Conservation (phyloP, 805 yeast species). For the Sugiyamaella valdiviana region DNA sequence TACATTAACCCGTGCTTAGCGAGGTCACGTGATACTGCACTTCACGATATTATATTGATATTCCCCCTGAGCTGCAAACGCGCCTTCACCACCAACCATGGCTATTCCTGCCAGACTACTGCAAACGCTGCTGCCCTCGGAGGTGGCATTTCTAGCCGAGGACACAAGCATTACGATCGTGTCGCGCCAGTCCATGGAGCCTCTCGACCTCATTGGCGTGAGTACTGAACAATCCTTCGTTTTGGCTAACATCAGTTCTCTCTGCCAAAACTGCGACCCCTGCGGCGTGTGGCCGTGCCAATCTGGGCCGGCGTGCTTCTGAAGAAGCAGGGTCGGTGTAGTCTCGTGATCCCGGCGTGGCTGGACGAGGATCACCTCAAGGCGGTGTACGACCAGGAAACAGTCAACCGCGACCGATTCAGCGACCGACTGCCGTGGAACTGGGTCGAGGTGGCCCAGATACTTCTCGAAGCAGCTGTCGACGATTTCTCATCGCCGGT, state of each 20-base stretch:
- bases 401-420: slow-evolving; percentile 50
- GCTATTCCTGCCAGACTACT: slow-evolving; percentile 53
- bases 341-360: slow-evolving; percentile 84
- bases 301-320: slow-evolving; percentile 82
- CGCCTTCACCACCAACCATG: slow-evolving; percentile 37
- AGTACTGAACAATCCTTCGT: slow-evolving; percentile 22
- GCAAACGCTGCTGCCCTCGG: slow-evolving; percentile 62
- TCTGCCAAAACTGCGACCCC: slow-evolving; percentile 53
- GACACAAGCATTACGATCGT: slow-evolving; percentile 65
- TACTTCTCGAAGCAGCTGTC: slow-evolving; percentile 59
- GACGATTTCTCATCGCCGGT: slow-evolving; percentile 76
- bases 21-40: neutral
- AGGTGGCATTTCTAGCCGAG: slow-evolving; percentile 79
- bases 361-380: slow-evolving; percentile 50
- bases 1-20: too few relatives aligned
- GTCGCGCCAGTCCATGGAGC: slow-evolving; percentile 69
- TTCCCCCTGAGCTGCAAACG: neutral
- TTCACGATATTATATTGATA: neutral
- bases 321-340: slow-evolving; percentile 80
- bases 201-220: slow-evolving; percentile 61
- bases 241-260: neutral
- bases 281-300: slow-evolving; percentile 66
- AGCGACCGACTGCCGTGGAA: slow-evolving; percentile 64
- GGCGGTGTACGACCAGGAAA: slow-evolving; percentile 60
- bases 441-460: slow-evolving; percentile 79